Base-by-base conservation (phyloP, 2,329 filamentous ascomycete genomes). In the Aspergillus sp. region DNA sequence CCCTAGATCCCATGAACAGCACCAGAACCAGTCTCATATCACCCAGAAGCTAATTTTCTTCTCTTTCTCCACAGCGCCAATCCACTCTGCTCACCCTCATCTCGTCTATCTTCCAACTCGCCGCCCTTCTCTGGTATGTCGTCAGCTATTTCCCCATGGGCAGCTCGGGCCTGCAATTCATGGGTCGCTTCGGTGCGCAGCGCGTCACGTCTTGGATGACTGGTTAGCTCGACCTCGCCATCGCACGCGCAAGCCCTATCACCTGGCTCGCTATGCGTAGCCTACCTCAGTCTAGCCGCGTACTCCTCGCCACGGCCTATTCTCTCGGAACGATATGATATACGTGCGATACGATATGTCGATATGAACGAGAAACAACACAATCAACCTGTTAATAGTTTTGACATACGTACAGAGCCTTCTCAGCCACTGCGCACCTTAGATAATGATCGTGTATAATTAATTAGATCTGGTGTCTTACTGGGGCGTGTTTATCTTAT, bases 101-200 rank as follows among this genome's bases (percentile, higher is more conserved):
- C 62, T 89, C 92, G 20, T 87, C 91, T 61, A 82, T 97, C 59
- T 79, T 93, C 66, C 95, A 99, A 74, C 82, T 98, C 54, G 87
- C 88, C 53, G 90, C 89, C 62, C 80, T 98, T 63, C 64, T 91
- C 47, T 98, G 93, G 93, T 98, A 98, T 77, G 82, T 97, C 47
- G 87, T 98, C 75, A 96, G 91, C 77, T 99, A 99, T 76, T 98
- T 98, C 70, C 95, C 95, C 24, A 96, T 98, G 93, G 95, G 95
- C 41, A 90, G 90, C 57, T 90, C 88, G 55, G 91, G 95, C 42
- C 79, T 99, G 64, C 88, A 93, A 59, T 86, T 96, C 65, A 92
- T 92, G 57, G 91, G 92, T 44, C 87, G 86, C 3, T 95, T 96
- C 71, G 95, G 93, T 20, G 90, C 89, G 19, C 88, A 88, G 70